These are phyloP conservation scores for Umbilicus rupestris DNA, from an alignment of 164 flowering plant genomes.

Conservation along the genomic window DNA sequence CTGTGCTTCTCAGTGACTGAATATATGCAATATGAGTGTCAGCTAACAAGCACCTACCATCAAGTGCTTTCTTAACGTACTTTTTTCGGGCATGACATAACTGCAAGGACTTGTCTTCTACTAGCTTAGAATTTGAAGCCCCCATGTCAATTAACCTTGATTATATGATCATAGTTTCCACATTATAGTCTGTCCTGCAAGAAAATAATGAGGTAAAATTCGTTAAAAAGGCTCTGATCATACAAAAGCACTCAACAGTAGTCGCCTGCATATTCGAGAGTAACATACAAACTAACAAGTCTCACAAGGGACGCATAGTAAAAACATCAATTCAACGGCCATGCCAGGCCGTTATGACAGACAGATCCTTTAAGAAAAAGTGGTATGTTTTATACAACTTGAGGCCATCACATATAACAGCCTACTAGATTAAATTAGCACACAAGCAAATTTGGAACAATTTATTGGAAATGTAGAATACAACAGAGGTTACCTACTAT, in stretches of 20 bases:
- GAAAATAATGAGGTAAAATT: not conserved
- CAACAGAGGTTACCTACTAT: not conserved
- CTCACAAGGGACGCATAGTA: not conserved
- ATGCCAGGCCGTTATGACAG: not conserved
- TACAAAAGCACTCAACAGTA: not conserved
- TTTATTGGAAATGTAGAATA: not conserved
- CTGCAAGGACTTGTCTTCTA: constrained; percentile 76
- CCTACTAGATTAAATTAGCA: not conserved
- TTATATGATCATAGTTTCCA: not conserved
- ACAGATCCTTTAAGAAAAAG: not conserved
- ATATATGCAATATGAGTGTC: constrained; percentile 74
- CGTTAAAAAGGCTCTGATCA: not conserved
- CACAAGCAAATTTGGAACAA: not conserved
- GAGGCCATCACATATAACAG: not conserved
- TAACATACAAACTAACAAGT: not conserved
- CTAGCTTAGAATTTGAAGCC: constrained; percentile 56
- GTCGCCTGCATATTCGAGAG: not conserved
- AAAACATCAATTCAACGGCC: not conserved
- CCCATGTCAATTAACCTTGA: constrained; percentile 41
- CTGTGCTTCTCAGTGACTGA: constrained; percentile 53
- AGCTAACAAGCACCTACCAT: constrained; percentile 82
- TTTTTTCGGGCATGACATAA: constrained; percentile 82
- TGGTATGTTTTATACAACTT: not conserved
- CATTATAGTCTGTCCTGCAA: not conserved
- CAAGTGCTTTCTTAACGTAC: constrained; percentile 71